phyloP scores from a whole-genome alignment of 2,329 filamentous ascomycete species.

The Penicillium sp. region DNA sequence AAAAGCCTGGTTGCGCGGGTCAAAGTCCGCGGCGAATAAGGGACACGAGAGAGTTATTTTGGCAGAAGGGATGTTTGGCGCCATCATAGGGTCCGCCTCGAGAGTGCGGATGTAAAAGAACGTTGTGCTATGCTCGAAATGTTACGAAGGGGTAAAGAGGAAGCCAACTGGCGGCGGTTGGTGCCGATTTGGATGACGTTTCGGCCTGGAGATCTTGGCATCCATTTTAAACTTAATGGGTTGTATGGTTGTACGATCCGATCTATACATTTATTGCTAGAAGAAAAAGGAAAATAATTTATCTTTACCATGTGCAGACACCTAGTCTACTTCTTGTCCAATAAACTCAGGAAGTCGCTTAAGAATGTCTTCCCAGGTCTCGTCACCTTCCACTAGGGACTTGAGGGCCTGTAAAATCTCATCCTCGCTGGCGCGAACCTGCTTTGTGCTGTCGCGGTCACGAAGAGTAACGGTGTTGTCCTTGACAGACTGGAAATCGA shows the following conservation, averaged over 20 bases:
- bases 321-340: constrained; percentile 66
- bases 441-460: constrained; percentile 87
- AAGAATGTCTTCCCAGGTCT: constrained; percentile 73
- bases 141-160: constrained; percentile 4
- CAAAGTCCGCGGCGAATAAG: constrained; percentile 86
- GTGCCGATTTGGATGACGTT: constrained; percentile 19
- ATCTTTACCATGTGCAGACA: neutral
- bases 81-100: constrained; percentile 35
- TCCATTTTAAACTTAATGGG: neutral
- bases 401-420: constrained; percentile 78
- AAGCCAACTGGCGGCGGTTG: constrained; percentile 21
- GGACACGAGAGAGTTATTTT: constrained; percentile 78
- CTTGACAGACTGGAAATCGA: constrained; percentile 94
- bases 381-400: constrained; percentile 64
- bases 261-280: neutral
- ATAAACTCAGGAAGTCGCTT: constrained; percentile 83
- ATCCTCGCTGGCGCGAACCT: constrained; percentile 82
- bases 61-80: constrained; percentile 51
- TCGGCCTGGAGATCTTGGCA: constrained; percentile 37
- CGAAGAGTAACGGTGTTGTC: constrained; percentile 85
- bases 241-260: neutral
- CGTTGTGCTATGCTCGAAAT: constrained; percentile 12
- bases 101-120: constrained; percentile 6
- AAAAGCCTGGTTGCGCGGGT: constrained; percentile 75
- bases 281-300: neutral